Conservation (phyloP, 129 eudicot genomes). For the Smallanthus sonchifolius region DNA sequence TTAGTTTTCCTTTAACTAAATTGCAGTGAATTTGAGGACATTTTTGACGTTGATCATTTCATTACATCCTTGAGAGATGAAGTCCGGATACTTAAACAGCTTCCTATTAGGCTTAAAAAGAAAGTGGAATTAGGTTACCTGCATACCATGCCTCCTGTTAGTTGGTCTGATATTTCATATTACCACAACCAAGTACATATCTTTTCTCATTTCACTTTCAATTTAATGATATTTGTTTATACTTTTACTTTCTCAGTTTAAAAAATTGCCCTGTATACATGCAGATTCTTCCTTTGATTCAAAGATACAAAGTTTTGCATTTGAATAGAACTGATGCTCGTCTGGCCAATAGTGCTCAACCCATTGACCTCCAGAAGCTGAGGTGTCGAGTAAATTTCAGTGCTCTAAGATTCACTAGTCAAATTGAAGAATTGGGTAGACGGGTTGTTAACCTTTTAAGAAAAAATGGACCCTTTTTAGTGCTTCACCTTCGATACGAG, state of each 20-base stretch:
- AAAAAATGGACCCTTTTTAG: conserved; percentile 82
- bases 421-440: conserved; percentile 85
- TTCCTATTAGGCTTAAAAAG: conserved; percentile 85
- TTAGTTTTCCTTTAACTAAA: conserved; percentile 3
- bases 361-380: conserved; percentile 71
- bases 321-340: conserved; percentile 93
- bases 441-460: conserved; percentile 67
- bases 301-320: conserved; percentile 81
- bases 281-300: conserved; percentile 92
- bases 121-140: conserved; percentile 69
- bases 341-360: conserved; percentile 88
- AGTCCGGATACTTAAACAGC: conserved; percentile 84
- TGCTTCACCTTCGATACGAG: conserved; percentile 95
- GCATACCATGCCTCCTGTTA: conserved; percentile 82
- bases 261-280: background rate
- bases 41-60: conserved; percentile 94
- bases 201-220: conserved; percentile 5
- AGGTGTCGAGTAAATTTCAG: conserved; percentile 86
- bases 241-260: background rate
- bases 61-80: conserved; percentile 93
- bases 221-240: background rate
- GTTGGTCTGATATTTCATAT: conserved; percentile 98
- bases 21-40: conserved; percentile 89
- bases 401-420: conserved; percentile 75
- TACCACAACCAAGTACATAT: conserved; percentile 71